Evolutionary conservation across 2,329 filamentous ascomycete genomes (phyloP).

Genomic region (Botrytis cinerea): DNA sequence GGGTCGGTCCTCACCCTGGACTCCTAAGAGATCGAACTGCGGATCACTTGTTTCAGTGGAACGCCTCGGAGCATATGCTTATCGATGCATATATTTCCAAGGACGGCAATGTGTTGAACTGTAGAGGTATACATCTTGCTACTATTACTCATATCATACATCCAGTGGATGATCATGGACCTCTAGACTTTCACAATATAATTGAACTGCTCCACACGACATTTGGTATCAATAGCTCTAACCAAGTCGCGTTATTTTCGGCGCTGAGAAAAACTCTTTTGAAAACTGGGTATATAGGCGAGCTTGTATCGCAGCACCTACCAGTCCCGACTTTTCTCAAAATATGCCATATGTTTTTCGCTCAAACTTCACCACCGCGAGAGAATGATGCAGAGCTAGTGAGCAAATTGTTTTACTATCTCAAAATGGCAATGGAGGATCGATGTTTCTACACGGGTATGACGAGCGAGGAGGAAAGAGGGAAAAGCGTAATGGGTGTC

Average conservation of each 20-base stretch:
- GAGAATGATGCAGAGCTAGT: background rate
- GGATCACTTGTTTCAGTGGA: background rate
- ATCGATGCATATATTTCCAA: background rate
- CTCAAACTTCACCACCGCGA: background rate
- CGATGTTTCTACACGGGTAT: background rate
- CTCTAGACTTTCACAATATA: background rate
- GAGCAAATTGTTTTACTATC: too few species aligned
- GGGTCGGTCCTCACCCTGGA: background rate
- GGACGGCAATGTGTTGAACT: too few species aligned
- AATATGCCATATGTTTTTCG: background rate
- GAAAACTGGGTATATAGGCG: background rate
- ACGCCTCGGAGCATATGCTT: background rate
- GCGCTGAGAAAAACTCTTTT: background rate
- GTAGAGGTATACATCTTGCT: background rate
- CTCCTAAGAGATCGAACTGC: background rate
- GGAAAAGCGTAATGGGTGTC: background rate
- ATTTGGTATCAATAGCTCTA: background rate
- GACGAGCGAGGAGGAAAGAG: background rate
- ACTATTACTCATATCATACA: background rate
- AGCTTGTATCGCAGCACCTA: background rate
- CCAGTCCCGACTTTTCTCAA: background rate
- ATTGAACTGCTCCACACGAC: background rate
- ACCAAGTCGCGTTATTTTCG: too few species aligned
- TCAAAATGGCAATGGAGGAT: background rate
- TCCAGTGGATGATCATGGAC: background rate